Evolutionary conservation across 352 stramenopile genomes (phyloP).

Genomic region (Pythium biforme): DNA sequence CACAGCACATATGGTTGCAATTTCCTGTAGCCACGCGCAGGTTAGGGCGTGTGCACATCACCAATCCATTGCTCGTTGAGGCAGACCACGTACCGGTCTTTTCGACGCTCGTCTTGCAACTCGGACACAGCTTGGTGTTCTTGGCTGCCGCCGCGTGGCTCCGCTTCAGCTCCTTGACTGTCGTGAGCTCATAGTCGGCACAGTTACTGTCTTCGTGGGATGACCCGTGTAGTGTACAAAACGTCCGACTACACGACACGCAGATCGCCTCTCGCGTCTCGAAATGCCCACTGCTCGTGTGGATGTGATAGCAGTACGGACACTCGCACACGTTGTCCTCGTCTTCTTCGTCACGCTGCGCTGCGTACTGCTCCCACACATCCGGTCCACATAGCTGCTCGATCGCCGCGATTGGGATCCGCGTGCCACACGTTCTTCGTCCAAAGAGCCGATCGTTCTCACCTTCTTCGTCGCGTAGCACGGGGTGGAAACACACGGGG

Average conservation of each 20-base stretch:
- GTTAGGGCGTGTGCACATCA: neutral
- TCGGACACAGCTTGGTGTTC: constrained; percentile 83
- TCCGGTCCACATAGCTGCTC: constrained; percentile 35
- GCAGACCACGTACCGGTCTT: constrained; percentile 41
- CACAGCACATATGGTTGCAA: constrained; percentile 92
- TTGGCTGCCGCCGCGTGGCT: constrained; percentile 73
- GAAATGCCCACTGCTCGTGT: constrained; percentile 38
- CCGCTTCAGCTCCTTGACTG: constrained; percentile 65
- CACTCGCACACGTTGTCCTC: constrained; percentile 55
- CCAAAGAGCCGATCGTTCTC: constrained; percentile 10
- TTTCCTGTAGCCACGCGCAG: constrained; percentile 33
- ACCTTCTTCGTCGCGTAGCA: constrained; percentile 12
- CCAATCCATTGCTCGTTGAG: neutral
- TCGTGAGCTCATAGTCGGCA: constrained; percentile 72
- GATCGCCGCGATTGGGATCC: constrained; percentile 45
- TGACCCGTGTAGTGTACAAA: constrained; percentile 87
- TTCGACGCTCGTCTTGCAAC: constrained; percentile 83
- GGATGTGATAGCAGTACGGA: constrained; percentile 48
- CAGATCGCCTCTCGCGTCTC: constrained; percentile 47
- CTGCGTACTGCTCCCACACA: constrained; percentile 71
- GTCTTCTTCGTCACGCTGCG: constrained; percentile 85
- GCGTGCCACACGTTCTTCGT: constrained; percentile 29
- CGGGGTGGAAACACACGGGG: constrained; percentile 54
- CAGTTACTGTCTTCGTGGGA: constrained; percentile 71
- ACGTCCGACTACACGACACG: constrained; percentile 46